Evolutionary conservation across 129 eudicot genomes (phyloP).

Genomic region (Flaveria robusta): DNA sequence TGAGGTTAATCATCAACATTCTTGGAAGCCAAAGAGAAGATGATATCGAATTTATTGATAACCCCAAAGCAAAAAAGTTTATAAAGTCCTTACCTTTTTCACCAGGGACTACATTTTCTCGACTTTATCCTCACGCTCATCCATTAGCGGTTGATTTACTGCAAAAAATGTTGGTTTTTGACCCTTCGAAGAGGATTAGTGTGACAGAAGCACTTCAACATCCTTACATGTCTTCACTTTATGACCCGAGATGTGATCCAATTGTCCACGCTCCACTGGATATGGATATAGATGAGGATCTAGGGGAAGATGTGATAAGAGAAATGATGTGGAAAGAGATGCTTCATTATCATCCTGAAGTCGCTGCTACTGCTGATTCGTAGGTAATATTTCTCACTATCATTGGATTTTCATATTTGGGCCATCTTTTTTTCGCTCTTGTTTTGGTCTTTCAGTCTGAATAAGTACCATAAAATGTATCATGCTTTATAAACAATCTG

Average conservation of each 20-base stretch:
- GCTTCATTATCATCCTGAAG: constrained; percentile 78
- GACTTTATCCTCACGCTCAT: constrained; percentile 69
- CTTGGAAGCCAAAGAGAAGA: constrained; percentile 71
- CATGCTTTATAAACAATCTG: constrained; percentile 29
- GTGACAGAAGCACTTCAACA: constrained; percentile 79
- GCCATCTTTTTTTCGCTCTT: neutral
- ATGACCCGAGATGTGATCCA: constrained; percentile 70
- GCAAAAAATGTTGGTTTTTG: constrained; percentile 82
- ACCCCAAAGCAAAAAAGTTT: constrained; percentile 70
- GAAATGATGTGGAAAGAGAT: constrained; percentile 82
- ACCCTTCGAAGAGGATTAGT: constrained; percentile 81
- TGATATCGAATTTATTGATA: constrained; percentile 72
- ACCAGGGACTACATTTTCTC: constrained; percentile 58
- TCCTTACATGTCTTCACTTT: constrained; percentile 77
- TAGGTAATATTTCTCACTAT: constrained; percentile 35
- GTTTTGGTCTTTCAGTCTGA: constrained; percentile 23
- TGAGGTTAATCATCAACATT: constrained; percentile 62
- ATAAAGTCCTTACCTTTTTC: constrained; percentile 68
- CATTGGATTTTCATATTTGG: constrained; percentile 17
- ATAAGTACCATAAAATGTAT: constrained; percentile 46
- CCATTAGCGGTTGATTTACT: constrained; percentile 73
- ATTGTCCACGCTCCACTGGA: constrained; percentile 59
- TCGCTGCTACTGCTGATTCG: constrained; percentile 32
- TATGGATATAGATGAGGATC: constrained; percentile 77
- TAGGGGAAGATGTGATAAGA: constrained; percentile 78